A percentile compares a stretch with the other conserved stretches of the same genome.
phyloP scores from a whole-genome alignment of 176 grass and related monocot species.

The Lolium multiflorum region DNA sequence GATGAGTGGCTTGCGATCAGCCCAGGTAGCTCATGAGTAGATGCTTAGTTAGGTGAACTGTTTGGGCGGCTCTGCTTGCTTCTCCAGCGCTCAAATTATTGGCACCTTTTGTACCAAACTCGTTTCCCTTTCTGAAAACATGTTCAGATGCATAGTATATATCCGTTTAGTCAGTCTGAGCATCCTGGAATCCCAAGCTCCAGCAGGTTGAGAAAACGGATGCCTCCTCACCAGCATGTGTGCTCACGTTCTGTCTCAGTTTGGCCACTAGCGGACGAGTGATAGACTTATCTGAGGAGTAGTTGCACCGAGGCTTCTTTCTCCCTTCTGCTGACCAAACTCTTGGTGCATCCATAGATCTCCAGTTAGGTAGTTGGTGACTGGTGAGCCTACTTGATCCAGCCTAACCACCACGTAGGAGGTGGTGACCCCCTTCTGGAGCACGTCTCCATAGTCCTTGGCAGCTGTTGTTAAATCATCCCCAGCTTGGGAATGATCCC shows the following conservation, averaged over 20 bases:
- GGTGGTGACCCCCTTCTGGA: background rate
- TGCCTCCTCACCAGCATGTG: background rate
- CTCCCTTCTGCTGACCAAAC: background rate
- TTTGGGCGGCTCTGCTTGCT: background rate
- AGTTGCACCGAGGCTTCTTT: constrained; percentile 38
- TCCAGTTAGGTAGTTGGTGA: constrained; percentile 22
- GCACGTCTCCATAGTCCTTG: background rate
- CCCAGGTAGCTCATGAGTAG: background rate
- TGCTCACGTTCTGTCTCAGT: background rate
- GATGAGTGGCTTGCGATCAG: background rate
- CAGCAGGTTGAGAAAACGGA: background rate
- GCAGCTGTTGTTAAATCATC: background rate
- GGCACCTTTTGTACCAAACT: background rate
- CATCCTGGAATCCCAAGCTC: background rate
- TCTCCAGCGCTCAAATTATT: constrained; percentile 2
- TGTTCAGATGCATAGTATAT: background rate
- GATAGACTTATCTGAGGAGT: background rate
- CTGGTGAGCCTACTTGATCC: background rate
- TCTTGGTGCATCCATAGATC: background rate
- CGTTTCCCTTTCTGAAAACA: background rate
- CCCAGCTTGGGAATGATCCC: background rate
- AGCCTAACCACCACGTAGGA: constrained; percentile 5
- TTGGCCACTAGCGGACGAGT: background rate
- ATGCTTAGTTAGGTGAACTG: background rate
- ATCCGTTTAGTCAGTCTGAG: background rate